Base-by-base conservation (phyloP, 352 stramenopile species). In the Phytopythium sindhum region DNA sequence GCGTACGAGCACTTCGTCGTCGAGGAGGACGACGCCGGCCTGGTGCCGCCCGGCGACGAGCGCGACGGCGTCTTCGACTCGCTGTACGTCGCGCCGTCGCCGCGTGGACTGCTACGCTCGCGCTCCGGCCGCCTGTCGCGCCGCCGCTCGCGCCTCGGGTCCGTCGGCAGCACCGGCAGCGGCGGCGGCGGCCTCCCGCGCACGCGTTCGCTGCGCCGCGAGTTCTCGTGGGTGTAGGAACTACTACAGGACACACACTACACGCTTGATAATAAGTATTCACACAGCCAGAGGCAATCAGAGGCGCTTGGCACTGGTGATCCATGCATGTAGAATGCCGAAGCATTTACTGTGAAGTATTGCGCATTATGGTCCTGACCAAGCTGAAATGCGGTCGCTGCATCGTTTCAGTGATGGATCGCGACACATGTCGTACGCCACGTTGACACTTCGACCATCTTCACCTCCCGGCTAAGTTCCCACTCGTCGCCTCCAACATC, bases 1-100 rank as follows among this genome's bases (percentile, higher is more conserved):
- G 75, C 78, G 10, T 83, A 87, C 61, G 80, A 89, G 61, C 75
- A 87, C 65, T 89, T 77, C 57, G 77, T 80, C n/a, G 67, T 85
- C 41, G 77, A 85, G 50, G 68, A 84, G 4, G 73, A 75, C 33
- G 65, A 68, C 26, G 50, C 31, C 11, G 52, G 29, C 29, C 24
- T 58, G 5, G 11, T 33, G 17, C 41, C 41, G 14, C 41, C 41
- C 15, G 41, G 41, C 50, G 66, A 73, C 60, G 66, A 73, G 12
- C 63, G 63, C 21, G 52, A 58, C 52, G 72, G 63, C 31, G 69
- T 76, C 53, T 73, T 73, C 56, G 69, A 76, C 39, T 54, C 61
- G 35, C 69, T 65, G 55, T 73, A 67, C 31, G 21, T 76, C 24
- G 66, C 64, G 29, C 63, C 63, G 23, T 73, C 63, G 0, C 69